These are phyloP conservation scores for Chrysoporthe puriensis DNA, from an alignment of 2,329 filamentous ascomycete genomes.

Conservation along the genomic window DNA sequence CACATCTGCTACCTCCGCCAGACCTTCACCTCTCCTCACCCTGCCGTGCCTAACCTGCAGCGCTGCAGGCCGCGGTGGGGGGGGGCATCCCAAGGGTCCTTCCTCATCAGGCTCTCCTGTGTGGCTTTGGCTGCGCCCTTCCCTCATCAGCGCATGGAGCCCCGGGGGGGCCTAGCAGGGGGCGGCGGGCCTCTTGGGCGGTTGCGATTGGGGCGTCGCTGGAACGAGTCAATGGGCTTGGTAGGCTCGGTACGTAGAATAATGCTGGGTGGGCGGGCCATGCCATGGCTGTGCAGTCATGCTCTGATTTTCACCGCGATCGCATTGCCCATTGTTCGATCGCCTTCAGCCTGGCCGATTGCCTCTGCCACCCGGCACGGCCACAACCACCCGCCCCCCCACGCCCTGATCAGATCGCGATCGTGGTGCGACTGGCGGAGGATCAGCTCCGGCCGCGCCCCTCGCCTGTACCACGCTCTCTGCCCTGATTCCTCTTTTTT, in stretches of 20 bases:
- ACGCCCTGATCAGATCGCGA: slow-evolving; percentile 1
- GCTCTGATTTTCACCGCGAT: neutral
- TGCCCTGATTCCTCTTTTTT: too few relatives aligned
- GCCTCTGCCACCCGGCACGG: slow-evolving; percentile 5
- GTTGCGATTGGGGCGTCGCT: neutral
- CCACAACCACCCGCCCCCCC: neutral
- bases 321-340: neutral
- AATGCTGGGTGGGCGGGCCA: neutral
- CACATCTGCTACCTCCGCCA: neutral
- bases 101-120: neutral
- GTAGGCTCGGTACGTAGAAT: neutral
- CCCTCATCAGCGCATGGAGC: neutral
- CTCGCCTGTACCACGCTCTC: neutral
- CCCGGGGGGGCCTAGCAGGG: neutral
- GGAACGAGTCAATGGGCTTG: neutral
- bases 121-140: slow-evolving; percentile 1
- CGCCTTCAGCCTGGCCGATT: slow-evolving; percentile 3
- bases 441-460: slow-evolving; percentile 3
- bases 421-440: neutral
- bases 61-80: neutral
- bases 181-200: neutral
- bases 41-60: neutral
- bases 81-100: slow-evolving; percentile 11
- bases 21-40: slow-evolving; percentile 2
- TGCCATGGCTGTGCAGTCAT: neutral